Percentiles rank a stretch among this genome's conserved stretches.
Evolutionary conservation across 495 filamentous ascomycete species (phyloP).

Genomic region (Pyrenula massariospora): DNA sequence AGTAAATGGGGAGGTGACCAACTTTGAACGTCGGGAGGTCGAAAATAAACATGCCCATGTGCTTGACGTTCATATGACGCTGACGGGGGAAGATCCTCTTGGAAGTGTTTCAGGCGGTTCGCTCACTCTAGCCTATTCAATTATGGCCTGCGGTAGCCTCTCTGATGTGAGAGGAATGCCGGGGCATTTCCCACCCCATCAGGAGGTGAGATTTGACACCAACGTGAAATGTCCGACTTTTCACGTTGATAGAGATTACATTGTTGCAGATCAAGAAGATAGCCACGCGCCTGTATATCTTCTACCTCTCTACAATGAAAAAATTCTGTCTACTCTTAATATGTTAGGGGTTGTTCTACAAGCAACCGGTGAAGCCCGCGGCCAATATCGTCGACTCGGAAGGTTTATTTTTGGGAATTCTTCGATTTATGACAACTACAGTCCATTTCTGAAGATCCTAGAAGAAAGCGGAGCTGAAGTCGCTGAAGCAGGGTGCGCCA

Average conservation of each 20-base stretch:
- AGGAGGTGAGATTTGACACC: too few relatives aligned
- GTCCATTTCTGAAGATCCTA: neutral
- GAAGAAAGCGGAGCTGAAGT: neutral
- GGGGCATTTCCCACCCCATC: too few relatives aligned
- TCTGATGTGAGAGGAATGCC: too few relatives aligned
- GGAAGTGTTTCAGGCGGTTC: neutral
- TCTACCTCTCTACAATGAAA: neutral
- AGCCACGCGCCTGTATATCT: neutral
- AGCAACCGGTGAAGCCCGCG: neutral
- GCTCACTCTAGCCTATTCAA: neutral
- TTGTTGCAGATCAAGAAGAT: neutral
- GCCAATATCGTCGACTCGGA: neutral
- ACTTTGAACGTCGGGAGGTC: neutral
- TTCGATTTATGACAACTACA: too few relatives aligned
- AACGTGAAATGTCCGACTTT: too few relatives aligned
- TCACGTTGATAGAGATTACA: neutral
- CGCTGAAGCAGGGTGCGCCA: neutral
- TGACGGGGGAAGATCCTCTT: neutral
- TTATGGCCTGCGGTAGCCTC: neutral
- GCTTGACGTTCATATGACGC: neutral
- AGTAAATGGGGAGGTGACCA: neutral
- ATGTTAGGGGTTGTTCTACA: neutral
- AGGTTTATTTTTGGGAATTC: too few relatives aligned
- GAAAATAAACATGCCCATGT: neutral
- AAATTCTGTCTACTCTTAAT: neutral